Base-by-base conservation (phyloP, 441 rosid species). In the Pelargonium citronellum region DNA sequence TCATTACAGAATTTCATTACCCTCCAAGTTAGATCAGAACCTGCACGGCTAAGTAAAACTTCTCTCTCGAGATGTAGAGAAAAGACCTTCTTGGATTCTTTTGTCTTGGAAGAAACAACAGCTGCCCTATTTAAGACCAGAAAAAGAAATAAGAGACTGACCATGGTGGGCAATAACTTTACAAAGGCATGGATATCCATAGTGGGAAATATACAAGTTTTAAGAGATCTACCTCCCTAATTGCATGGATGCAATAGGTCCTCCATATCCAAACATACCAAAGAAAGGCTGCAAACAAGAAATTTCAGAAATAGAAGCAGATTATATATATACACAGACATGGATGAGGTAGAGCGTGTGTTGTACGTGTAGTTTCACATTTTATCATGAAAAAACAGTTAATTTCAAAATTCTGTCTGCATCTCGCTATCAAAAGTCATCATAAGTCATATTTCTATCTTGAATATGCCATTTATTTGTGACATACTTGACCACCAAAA, bases 211-310 rank as follows among this genome's bases (percentile, higher is more conserved):
- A n/a, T 15, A 69, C 17, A 17, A 53, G 30, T 22, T 11, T 51
- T 27, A 34, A 37, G 37, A 63, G 64, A 13, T 15, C 39, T 81
- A 91, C 95, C 88, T 85, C 73, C 97, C 95, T 77, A 91, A 73
- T 74, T 80, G 81, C 92, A 91, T 91, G 58, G 87, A 79, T 34
- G 97, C 90, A 68, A 83, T 76, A 60, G 86, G 84, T 30, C 93
- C 95, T 73, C 97, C 97, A 73, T 83, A 85, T 83, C 97, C 93
- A 78, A 91, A 91, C 91, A 86, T 89, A 71, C 91, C 95, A 82
- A 91, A 91, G 75, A 60, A 81, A 15, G 95, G 95, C 90, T 89
- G 88, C 75, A 62, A 41, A 27, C 12, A 27, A 62, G 41, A 62
- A 30, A 60, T 37, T 22, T 60, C 34, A 60, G n/a, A 60, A 20